phyloP scores from a whole-genome alignment of 192 early-diverging fungal genomes.

The Linderina pennispora region DNA sequence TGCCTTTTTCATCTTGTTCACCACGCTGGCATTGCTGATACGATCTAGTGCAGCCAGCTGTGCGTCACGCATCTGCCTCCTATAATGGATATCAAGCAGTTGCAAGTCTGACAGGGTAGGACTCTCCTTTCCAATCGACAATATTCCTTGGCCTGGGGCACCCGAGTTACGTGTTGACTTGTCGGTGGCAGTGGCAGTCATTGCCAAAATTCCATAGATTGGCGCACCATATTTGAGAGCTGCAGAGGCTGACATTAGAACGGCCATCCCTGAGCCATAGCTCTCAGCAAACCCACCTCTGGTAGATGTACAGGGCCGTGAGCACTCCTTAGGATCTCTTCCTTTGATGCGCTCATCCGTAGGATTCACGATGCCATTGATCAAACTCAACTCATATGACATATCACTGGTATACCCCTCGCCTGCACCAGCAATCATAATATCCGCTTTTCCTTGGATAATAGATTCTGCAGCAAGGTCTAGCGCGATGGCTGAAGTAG shows the following conservation, averaged over 20 bases:
- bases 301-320: constrained; percentile 76
- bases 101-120: constrained; percentile 53
- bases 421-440: constrained; percentile 79
- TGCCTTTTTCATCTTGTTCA: background rate
- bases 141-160: constrained; percentile 83
- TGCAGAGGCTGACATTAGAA: constrained; percentile 71
- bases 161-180: constrained; percentile 85
- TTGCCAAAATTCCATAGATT: constrained; percentile 77
- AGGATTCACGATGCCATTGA: constrained; percentile 83
- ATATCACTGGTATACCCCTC: constrained; percentile 86
- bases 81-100: constrained; percentile 75
- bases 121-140: constrained; percentile 77
- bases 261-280: constrained; percentile 77
- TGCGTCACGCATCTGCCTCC: constrained; percentile 60
- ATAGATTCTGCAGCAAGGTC: constrained; percentile 84
- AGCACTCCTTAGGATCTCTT: constrained; percentile 82
- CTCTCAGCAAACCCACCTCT: constrained; percentile 88
- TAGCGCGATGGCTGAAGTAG: constrained; percentile 80
- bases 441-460: constrained; percentile 74
- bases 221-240: constrained; percentile 85
- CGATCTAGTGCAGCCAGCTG: background rate
- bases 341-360: constrained; percentile 74
- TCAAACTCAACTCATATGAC: constrained; percentile 86
- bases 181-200: constrained; percentile 81
- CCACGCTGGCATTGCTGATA: too few relatives aligned